Conservation (phyloP, 495 filamentous ascomycete species). For the Trichoderma gamsii region DNA sequence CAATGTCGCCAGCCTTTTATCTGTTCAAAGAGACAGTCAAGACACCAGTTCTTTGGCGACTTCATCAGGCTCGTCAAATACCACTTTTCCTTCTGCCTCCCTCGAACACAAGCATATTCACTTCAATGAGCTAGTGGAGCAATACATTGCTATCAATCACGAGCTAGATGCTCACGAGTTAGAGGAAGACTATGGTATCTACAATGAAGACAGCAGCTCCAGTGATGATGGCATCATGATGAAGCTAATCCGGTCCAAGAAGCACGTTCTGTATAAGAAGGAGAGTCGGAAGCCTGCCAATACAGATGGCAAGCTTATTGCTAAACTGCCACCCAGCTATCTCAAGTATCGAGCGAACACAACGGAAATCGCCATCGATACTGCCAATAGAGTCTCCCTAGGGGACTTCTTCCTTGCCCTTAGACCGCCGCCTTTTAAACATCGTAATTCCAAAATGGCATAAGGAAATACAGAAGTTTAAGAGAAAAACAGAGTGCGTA, state of each 20-base stretch:
- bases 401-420: no score
- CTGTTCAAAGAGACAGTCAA: constrained; percentile 24
- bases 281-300: no score
- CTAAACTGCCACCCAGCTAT: no score
- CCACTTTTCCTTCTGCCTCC: constrained; percentile 54
- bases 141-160: constrained; percentile 91
- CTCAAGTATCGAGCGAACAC: no score
- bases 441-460: no score
- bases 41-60: constrained; percentile 54
- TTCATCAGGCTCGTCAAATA: constrained; percentile 49
- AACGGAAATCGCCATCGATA: no score
- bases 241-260: constrained; percentile 45
- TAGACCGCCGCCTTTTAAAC: no score
- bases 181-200: constrained; percentile 48
- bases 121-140: constrained; percentile 91
- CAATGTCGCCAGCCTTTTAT: no score
- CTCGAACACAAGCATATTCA: constrained; percentile 76
- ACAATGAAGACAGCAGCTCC: constrained; percentile 57
- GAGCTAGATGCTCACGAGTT: constrained; percentile 68
- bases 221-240: constrained; percentile 74
- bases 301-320: no score
- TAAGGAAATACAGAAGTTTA: no score
- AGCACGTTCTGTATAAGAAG: not conserved
- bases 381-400: no score
- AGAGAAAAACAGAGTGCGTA: no score